phyloP scores from a whole-genome alignment of 306 rosid species.

The Malus sieversii region DNA sequence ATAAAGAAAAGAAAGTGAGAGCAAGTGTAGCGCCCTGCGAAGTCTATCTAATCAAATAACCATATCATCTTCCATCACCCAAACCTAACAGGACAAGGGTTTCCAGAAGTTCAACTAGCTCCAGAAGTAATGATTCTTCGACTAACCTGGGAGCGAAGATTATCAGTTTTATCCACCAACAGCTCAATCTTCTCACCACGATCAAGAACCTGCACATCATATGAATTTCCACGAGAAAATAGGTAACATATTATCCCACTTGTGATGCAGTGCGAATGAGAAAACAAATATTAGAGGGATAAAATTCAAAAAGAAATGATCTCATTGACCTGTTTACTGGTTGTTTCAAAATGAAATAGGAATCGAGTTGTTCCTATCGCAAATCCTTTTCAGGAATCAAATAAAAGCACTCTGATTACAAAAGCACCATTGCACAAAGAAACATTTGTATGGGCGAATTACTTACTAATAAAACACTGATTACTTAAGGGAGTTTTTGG shows the following conservation, averaged over 20 bases:
- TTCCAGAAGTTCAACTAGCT: neutral
- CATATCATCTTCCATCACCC: neutral
- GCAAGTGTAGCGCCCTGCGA: neutral
- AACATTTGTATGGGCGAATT: neutral
- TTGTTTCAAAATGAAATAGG: neutral
- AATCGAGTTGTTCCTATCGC: neutral
- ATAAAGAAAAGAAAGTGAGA: no score
- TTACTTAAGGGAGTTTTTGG: neutral
- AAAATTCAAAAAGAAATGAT: neutral
- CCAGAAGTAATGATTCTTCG: neutral
- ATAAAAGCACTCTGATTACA: neutral
- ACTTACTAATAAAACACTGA: no score
- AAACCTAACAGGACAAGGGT: neutral
- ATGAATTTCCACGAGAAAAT: neutral
- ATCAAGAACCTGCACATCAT: constrained; percentile 69
- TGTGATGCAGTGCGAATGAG: neutral
- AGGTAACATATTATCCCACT: neutral
- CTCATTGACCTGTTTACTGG: neutral
- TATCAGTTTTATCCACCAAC: constrained; percentile 88
- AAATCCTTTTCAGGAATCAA: neutral
- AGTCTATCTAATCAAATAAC: neutral
- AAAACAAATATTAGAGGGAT: neutral
- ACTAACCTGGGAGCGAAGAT: constrained; percentile 90
- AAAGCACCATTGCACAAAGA: neutral
- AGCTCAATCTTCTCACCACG: constrained; percentile 95